Evolutionary conservation across 805 yeast genomes (phyloP), one percentile per base, ranked within the genome.

Genomic region (Ogataea polymorpha): DNA sequence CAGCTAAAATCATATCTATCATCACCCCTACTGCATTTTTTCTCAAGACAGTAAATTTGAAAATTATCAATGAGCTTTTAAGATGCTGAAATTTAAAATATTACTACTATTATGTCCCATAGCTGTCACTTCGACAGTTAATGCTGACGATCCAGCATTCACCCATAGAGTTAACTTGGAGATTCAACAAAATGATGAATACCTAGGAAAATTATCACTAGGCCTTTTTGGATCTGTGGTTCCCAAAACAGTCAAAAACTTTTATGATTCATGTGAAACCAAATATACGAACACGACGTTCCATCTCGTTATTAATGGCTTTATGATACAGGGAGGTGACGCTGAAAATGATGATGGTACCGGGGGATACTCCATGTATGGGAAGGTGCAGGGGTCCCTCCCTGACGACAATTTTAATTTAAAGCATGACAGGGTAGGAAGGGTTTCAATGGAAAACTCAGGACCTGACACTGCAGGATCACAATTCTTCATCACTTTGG

Each of bases 281-380:
- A 67, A 75, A 3, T 86, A 82, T 68, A 67, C 71, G 52, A 74
- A 43, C 3, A 75, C 87, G 5, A 63, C 70, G 14, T 84, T 88
- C 74, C 93, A 85, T 65, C 74, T 90, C 46, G 79, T 88, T 37
- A 81, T 85, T 48, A 71, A 77, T 32, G 72, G 74, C 42, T 86
- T 85, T 61, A 80, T 86, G 83, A 74, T 89, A 52, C 95, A 86
- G 67, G 95, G 96, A 43, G 96, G 96, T 48, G 91, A 87, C 63
- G 80, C 82, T 59, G 80, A 84, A 50, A 74, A 72, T 18, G 64
- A 63, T 28, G 70, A 73, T 51, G 90, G 91, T 12, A 71, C 77
- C 40, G 96, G 95, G 18, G 95, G 96, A 11, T 71, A 72, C 52
- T 84, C 95, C 20, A 81, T 87, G 53, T 85, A 79, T 63, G 96